These are phyloP conservation scores for Trichocladium uniseriatum DNA, from an alignment of 495 filamentous ascomycete species.

Conservation along the genomic window DNA sequence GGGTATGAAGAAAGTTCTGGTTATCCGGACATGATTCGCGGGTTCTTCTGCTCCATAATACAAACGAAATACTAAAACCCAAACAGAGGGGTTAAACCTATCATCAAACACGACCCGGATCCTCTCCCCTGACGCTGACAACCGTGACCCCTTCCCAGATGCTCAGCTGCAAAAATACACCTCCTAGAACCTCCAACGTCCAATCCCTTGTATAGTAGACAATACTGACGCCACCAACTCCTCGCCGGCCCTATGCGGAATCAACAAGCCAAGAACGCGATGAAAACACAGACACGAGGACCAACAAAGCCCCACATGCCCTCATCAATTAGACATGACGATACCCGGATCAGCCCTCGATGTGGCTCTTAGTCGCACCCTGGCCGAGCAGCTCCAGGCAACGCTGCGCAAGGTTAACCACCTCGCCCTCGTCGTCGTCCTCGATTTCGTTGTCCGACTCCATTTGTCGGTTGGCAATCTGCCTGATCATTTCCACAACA, in stretches of 20 bases:
- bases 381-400: slow-evolving; percentile 80
- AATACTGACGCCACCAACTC: slow-evolving; percentile 36
- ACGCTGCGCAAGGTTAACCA: slow-evolving; percentile 80
- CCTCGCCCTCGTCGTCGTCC: slow-evolving; percentile 83
- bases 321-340: background rate
- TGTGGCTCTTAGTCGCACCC: slow-evolving; percentile 43
- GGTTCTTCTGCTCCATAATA: slow-evolving; percentile 11
- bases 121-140: background rate
- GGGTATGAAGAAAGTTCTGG: slow-evolving; percentile 5
- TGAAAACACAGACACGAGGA: background rate
- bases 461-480: slow-evolving; percentile 79
- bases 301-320: background rate
- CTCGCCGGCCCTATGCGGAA: slow-evolving; percentile 29
- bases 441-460: slow-evolving; percentile 84
- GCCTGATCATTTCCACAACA: slow-evolving; percentile 80
- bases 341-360: slow-evolving; percentile 39
- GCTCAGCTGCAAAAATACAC: slow-evolving; percentile 11
- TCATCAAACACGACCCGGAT: background rate
- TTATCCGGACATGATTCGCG: background rate
- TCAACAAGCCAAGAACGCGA: slow-evolving; percentile 23
- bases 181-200: slow-evolving; percentile 4
- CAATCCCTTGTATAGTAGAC: slow-evolving; percentile 24
- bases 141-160: slow-evolving; percentile 6
- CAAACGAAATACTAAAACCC: slow-evolving; percentile 17
- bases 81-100: background rate